These are phyloP conservation scores for Trebouxia gelatinosa DNA, from an alignment of 163 green algal species.

Conservation along the genomic window DNA sequence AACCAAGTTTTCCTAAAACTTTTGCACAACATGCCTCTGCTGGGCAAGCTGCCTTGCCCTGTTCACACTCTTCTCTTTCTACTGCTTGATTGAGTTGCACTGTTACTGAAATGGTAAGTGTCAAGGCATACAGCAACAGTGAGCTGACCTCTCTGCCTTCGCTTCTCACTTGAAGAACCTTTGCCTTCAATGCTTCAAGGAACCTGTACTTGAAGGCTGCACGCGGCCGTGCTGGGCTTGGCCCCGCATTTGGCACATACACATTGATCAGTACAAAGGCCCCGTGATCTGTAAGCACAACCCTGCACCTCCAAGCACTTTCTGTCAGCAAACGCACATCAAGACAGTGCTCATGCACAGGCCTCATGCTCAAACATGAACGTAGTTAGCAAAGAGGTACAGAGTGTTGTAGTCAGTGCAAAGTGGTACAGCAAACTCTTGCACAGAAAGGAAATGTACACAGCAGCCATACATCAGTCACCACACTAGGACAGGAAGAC, in stretches of 20 bases:
- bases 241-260: conserved; percentile 65
- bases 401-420: background rate
- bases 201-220: conserved; percentile 72
- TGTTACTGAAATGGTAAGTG: background rate
- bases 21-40: background rate
- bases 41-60: background rate
- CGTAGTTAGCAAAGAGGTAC: background rate
- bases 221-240: conserved; percentile 38
- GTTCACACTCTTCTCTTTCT: background rate
- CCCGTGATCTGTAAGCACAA: conserved; percentile 63
- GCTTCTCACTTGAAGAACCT: conserved; percentile 45
- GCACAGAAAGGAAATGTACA: background rate
- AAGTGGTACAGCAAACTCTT: background rate
- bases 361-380: no score
- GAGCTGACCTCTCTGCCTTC: conserved; percentile 49
- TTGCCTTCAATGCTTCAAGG: conserved; percentile 57
- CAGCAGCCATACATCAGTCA: background rate
- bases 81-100: background rate
- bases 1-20: no score
- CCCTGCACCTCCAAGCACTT: conserved; percentile 31
- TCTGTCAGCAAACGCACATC: background rate
- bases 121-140: background rate
- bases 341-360: background rate
- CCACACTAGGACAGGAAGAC: background rate
- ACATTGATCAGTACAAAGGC: conserved; percentile 82